These are phyloP conservation scores for Aspergillus mulundensis DNA, from an alignment of 495 filamentous ascomycete genomes.

Conservation along the genomic window DNA sequence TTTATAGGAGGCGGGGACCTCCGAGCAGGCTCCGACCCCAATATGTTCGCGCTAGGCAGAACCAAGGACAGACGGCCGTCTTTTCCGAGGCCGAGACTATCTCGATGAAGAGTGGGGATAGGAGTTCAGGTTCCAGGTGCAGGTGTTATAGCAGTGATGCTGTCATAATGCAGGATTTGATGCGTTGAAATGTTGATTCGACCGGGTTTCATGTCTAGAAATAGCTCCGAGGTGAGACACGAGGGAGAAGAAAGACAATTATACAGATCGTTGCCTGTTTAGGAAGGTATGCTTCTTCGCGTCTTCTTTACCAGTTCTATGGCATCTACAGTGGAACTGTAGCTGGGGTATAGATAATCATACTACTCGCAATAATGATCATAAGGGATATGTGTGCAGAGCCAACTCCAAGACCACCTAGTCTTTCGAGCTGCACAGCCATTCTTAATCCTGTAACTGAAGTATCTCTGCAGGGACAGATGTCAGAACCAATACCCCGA, in stretches of 20 bases:
- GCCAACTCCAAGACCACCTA: background rate
- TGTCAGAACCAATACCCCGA: background rate
- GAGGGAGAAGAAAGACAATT: background rate
- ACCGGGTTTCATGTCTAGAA: background rate
- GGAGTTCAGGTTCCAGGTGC: background rate
- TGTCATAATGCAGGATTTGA: background rate
- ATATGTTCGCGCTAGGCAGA: background rate
- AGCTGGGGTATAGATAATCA: conserved; percentile 14
- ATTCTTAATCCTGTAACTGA: conserved; percentile 36
- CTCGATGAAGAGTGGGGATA: background rate
- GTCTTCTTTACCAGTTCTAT: background rate
- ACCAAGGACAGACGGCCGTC: background rate
- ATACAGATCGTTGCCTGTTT: background rate
- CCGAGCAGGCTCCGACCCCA: too few relatives aligned
- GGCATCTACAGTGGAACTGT: background rate
- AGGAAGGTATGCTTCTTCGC: background rate
- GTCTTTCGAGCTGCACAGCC: background rate
- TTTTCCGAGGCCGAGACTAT: conserved; percentile 4
- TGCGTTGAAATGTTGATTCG: background rate
- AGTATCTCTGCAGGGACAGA: conserved; percentile 32
- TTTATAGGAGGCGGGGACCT: background rate
- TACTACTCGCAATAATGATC: background rate
- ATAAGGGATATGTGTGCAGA: background rate
- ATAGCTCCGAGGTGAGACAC: background rate
- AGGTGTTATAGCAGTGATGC: background rate